phyloP scores from a whole-genome alignment of 2,329 filamentous ascomycete genomes.

The Neonectria ditissima region DNA sequence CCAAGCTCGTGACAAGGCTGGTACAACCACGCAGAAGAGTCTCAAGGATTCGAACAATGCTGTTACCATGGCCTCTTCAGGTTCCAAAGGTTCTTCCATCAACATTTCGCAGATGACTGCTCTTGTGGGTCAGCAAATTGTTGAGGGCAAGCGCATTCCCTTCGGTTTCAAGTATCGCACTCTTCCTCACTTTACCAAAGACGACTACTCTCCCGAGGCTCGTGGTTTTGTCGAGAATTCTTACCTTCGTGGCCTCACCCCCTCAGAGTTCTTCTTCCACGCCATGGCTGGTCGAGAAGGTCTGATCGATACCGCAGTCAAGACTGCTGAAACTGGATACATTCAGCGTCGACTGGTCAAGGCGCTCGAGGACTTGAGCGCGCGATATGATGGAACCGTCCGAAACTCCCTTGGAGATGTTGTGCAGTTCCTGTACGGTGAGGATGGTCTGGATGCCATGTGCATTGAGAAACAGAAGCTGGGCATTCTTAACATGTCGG shows the following conservation, averaged over 20 bases:
- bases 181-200: slow-evolving; percentile 97
- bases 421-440: slow-evolving; percentile 96
- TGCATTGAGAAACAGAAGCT: slow-evolving; percentile 94
- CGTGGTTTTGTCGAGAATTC: slow-evolving; percentile 99
- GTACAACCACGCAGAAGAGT: slow-evolving; percentile 90
- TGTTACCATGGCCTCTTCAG: slow-evolving; percentile 94
- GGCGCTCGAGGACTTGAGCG: slow-evolving; percentile 96
- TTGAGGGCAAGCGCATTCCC: slow-evolving; percentile 98
- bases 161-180: slow-evolving; percentile 99
- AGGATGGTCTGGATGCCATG: slow-evolving; percentile 94
- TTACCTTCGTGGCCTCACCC: slow-evolving; percentile 94
- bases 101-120: slow-evolving; percentile 99
- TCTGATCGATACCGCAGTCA: slow-evolving; percentile 99
- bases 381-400: slow-evolving; percentile 97
- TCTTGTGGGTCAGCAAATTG: slow-evolving; percentile 96
- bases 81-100: slow-evolving; percentile 98
- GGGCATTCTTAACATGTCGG: slow-evolving; percentile 85
- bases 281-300: slow-evolving; percentile 99
- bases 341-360: slow-evolving; percentile 99
- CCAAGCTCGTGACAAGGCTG: slow-evolving; percentile 94
- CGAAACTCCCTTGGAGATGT: slow-evolving; percentile 97
- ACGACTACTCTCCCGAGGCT: slow-evolving; percentile 97
- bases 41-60: slow-evolving; percentile 97
- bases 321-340: slow-evolving; percentile 98
- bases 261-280: slow-evolving; percentile 99